Base-by-base conservation (phyloP, 441 rosid species). In the Gossypium aridum region DNA sequence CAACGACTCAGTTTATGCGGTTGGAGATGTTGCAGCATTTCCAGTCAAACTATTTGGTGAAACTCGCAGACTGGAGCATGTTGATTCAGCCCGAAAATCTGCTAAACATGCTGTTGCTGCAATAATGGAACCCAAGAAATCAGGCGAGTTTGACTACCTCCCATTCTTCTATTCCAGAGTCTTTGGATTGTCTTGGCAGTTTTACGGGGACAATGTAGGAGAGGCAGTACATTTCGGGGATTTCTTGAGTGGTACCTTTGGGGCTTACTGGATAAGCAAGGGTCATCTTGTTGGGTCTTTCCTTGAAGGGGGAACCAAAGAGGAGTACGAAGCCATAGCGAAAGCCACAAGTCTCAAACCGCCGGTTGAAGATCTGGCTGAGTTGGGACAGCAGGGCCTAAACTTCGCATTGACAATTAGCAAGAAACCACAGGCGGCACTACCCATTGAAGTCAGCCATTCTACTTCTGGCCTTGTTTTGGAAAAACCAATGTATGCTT, bases 111-210 rank as follows among this genome's bases (percentile, higher is more conserved):
- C 92, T 34, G 93, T 91, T 71, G 76, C 92, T 61, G 87, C 89
- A 1, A 90, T 93, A 79, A 83, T 93, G 91, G 91, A 89, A 54
- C 91, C 92, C 14, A 83, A 82, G 16, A 90, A 89, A 78, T 83
- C 90, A 0, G 88, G 85, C 5, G 97, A 93, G 4, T 95, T 90
- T 16, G 90, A 89, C 78, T 91, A 90, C 87, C 81, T 91, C 19
- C 99, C 99, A 3, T 95, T 93, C 85, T 95, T 93, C 87, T 93
- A 95, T 86, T 95, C 98, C 68, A 85, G 97, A 78, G 85, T 90
- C 73, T 95, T 95, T 61, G 68, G 91, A 57, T 78, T 90, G 72
- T 93, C 98, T 0, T 95, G 98, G 96, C 97, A 93, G 78, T 93
- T 90, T 66, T 95, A 93, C 19, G 98, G 98, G 53, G 98, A 95